Percentiles rank a stretch among this genome's conserved stretches.
phyloP scores from a whole-genome alignment of 2,329 filamentous ascomycete genomes.

The Cadophora luteo-olivacea region DNA sequence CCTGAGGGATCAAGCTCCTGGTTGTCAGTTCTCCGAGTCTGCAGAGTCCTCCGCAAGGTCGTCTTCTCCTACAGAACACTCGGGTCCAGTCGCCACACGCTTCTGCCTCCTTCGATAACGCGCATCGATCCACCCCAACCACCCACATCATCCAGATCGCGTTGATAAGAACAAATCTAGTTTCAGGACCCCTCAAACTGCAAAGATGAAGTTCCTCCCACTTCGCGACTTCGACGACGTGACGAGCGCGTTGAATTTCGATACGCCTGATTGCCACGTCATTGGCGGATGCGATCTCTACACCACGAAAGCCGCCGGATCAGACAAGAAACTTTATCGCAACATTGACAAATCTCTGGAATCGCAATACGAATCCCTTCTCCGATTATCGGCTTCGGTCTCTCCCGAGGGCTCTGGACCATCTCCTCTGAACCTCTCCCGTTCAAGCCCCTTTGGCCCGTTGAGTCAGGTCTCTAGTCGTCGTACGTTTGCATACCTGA shows the following conservation, averaged over 20 bases:
- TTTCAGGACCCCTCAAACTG: conserved; percentile 31
- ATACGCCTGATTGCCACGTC: conserved; percentile 90
- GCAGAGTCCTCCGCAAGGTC: conserved; percentile 43
- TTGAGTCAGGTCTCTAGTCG: conserved; percentile 88
- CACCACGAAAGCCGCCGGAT: conserved; percentile 93
- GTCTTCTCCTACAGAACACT: conserved; percentile 42
- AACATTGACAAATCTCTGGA: conserved; percentile 92
- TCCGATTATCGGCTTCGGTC: conserved; percentile 85
- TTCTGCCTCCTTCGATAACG: conserved; percentile 39
- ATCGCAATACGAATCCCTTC: conserved; percentile 86
- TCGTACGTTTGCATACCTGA: conserved; percentile 92
- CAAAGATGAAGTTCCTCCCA: conserved; percentile 78
- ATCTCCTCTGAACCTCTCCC: conserved; percentile 73
- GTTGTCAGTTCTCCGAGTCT: conserved; percentile 45
- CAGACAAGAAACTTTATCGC: conserved; percentile 97
- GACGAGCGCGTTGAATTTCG: conserved; percentile 92
- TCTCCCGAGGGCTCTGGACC: conserved; percentile 79
- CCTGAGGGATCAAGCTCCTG: conserved; percentile 43
- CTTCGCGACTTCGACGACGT: conserved; percentile 91
- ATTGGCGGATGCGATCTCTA: conserved; percentile 95
- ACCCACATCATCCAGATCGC: conserved; percentile 29
- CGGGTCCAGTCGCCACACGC: conserved; percentile 43
- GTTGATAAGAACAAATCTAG: conserved; percentile 40
- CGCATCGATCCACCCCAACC: conserved; percentile 30
- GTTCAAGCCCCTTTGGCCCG: conserved; percentile 90